Conservation (phyloP, 192 early-diverging fungal genomes). For the Entomortierella beljakovae region DNA sequence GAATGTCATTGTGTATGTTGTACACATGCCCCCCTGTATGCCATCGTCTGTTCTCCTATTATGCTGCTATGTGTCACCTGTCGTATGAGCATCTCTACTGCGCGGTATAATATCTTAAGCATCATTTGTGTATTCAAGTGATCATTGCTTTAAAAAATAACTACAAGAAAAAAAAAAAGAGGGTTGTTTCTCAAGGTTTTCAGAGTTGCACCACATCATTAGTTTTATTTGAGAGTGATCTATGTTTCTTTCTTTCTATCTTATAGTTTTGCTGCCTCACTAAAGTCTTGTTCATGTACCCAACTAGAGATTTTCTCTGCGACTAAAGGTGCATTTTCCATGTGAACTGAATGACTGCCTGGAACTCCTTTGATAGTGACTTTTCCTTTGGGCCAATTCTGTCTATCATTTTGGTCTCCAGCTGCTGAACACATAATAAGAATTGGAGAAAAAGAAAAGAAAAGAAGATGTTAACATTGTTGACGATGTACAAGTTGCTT, state of each 20-base stretch:
- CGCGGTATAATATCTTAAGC: neutral
- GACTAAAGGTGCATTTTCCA: slow-evolving; percentile 33
- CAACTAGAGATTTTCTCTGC: slow-evolving; percentile 22
- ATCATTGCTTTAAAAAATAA: too few species aligned
- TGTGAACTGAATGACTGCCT: slow-evolving; percentile 39
- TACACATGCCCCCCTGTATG: too few species aligned
- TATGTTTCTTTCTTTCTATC: neutral
- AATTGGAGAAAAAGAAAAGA: too few species aligned
- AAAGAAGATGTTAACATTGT: too few species aligned
- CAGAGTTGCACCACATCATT: neutral
- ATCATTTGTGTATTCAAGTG: neutral
- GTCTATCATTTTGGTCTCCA: slow-evolving; percentile 10
- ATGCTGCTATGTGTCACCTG: neutral
- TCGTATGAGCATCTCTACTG: neutral
- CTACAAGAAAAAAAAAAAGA: too few species aligned
- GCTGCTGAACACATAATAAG: too few species aligned
- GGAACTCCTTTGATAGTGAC: slow-evolving; percentile 16
- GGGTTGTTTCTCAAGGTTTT: neutral
- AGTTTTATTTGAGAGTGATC: too few species aligned
- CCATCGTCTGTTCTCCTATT: neutral
- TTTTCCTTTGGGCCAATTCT: slow-evolving; percentile 14
- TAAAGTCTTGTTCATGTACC: slow-evolving; percentile 24
- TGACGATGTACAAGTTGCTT: too few species aligned
- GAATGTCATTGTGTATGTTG: too few species aligned
- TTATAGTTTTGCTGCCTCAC: slow-evolving; percentile 17